Evolutionary conservation across 441 rosid genomes (phyloP), one percentile per base, ranked within the genome.

Genomic region (Erodium trifolium): DNA sequence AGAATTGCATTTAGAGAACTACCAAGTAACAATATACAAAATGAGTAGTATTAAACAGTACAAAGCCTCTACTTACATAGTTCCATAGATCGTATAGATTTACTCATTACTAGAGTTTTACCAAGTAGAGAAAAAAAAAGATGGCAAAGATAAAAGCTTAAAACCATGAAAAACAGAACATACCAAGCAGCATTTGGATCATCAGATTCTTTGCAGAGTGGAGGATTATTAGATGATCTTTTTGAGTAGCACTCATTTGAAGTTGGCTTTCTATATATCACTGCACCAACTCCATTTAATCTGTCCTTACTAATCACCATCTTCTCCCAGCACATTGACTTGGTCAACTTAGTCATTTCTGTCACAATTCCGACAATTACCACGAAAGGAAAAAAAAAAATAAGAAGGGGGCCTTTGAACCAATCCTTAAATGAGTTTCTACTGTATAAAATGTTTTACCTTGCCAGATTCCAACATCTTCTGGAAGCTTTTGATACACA

Each of bases 171-270:
- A 55, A 18, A n/a, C 55, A 51, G 66, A 55, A 62, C 68, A 13
- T 78, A 93, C 97, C 99, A 93, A 47, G 95, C 89, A 69, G 97
- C 97, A 76, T 89, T 87, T 67, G 97, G 77, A 78, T 91, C 97
- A 69, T 93, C 95, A 27, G 83, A 85, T 13, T 7, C 67, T 72
- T 84, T 75, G 71, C 99, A 94, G 88, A 91, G 82, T 0, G 93
- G 92, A 74, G 97, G 96, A 34, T 5, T 72, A 10, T 82, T 86
- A 0, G 73, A 73, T 78, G 82, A 80, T 72, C 97, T 80, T 75
- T 86, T 86, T n/a, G 85, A 84, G 35, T 94, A 94, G 77, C 99
- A 91, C 69, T 86, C 87, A 71, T 90, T 94, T 49, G 87, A 76
- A 63, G 63, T 67, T 43, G 99, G 96, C 78, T 93, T 94, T 27